Evolutionary conservation across 2,329 filamentous ascomycete genomes (phyloP).

Genomic region (Fusarium pseudograminearum): DNA sequence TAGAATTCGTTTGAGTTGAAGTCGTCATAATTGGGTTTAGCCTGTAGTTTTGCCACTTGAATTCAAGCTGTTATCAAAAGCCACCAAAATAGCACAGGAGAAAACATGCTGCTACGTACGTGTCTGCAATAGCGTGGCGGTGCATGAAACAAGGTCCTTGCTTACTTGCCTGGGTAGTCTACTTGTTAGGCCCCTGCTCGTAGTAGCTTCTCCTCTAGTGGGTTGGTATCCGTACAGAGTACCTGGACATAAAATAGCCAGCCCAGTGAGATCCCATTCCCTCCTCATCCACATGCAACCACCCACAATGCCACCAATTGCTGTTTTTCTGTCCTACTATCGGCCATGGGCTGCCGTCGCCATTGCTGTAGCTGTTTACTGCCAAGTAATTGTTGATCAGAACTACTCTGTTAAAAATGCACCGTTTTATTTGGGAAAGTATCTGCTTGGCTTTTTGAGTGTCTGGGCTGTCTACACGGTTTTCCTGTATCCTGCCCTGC

Average conservation of each 20-base stretch:
- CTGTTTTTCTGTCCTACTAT: slow-evolving; percentile 27
- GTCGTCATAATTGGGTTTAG: not conserved
- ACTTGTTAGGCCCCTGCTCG: not conserved
- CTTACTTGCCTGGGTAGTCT: not conserved
- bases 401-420: slow-evolving; percentile 10
- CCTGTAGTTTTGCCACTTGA: not conserved
- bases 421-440: slow-evolving; percentile 1
- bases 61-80: not conserved
- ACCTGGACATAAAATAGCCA: slow-evolving; percentile 16
- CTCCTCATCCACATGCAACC: not conserved
- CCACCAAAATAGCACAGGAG: not conserved
- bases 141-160: slow-evolving; percentile 12
- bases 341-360: slow-evolving; percentile 26
- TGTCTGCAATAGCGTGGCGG: not conserved
- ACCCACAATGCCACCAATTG: slow-evolving; percentile 14
- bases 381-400: not conserved
- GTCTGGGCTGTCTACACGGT: slow-evolving; percentile 19
- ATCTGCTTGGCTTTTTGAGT: slow-evolving; percentile 4
- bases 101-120: not conserved
- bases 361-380: not conserved
- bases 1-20: not conserved
- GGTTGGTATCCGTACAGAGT: not conserved
- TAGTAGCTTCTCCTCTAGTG: not conserved
- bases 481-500: slow-evolving; percentile 19
- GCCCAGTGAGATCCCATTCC: slow-evolving; percentile 11